Percentiles rank a stretch among this genome's conserved stretches.
These are phyloP conservation scores for Mitragyna speciosa DNA, from an alignment of 257 asterid genomes.

Conservation along the genomic window DNA sequence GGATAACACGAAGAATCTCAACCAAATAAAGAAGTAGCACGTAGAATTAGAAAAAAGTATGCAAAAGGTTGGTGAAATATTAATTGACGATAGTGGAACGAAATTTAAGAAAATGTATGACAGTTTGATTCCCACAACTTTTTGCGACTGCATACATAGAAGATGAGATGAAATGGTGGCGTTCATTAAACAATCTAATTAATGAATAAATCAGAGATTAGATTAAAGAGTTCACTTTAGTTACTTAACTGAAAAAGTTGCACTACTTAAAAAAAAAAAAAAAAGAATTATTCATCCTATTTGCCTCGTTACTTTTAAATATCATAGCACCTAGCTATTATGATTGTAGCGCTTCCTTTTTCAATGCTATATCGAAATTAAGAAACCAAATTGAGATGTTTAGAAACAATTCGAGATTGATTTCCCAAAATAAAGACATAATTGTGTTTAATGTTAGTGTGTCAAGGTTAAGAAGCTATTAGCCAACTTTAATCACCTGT, in stretches of 20 bases:
- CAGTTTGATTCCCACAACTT: conserved; percentile 4
- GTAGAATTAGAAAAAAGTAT: background rate
- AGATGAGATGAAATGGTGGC: background rate
- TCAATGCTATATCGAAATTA: background rate
- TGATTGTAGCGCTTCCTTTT: background rate
- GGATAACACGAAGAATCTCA: background rate
- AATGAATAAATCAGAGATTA: too few relatives aligned
- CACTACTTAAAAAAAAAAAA: too few relatives aligned
- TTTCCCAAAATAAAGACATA: background rate
- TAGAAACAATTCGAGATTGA: background rate
- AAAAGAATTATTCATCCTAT: too few relatives aligned
- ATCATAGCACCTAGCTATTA: background rate
- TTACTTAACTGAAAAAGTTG: too few relatives aligned
- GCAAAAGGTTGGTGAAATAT: conserved; percentile 4
- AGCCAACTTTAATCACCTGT: conserved; percentile 4
- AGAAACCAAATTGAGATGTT: background rate
- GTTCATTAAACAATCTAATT: background rate
- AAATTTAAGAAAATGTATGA: background rate
- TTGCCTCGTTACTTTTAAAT: too few relatives aligned
- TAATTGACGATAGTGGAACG: background rate
- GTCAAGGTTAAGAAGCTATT: conserved; percentile 7
- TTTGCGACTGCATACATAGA: background rate
- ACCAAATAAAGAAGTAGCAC: background rate
- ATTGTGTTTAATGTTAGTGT: background rate
- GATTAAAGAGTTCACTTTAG: background rate